Conservation (phyloP, 495 filamentous ascomycete genomes). For the Xylaria telfairii region DNA sequence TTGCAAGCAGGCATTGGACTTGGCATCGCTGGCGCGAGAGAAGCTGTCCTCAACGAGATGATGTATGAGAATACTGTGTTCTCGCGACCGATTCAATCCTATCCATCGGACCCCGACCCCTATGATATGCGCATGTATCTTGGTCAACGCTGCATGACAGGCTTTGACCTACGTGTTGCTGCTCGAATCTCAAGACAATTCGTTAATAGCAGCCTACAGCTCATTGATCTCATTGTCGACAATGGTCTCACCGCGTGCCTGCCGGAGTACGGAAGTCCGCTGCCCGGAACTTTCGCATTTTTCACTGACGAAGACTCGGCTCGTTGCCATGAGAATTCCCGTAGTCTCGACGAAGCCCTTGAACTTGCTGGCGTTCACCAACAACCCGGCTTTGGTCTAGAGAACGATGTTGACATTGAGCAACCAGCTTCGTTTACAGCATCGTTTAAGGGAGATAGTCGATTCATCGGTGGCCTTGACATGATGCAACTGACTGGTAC, state of each 20-base stretch:
- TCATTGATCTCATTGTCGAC: background rate
- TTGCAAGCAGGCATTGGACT: constrained; percentile 25
- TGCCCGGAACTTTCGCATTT: background rate
- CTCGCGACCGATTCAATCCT: background rate
- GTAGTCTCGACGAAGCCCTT: background rate
- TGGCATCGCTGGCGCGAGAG: background rate
- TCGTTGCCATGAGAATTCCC: constrained; percentile 14
- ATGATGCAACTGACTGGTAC: constrained; percentile 18
- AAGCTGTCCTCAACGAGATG: constrained; percentile 23
- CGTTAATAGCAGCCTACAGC: background rate
- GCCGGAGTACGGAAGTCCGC: constrained; percentile 4
- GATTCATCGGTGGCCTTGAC: constrained; percentile 2
- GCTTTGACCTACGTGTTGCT: constrained; percentile 21
- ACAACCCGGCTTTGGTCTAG: background rate
- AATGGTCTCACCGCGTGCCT: constrained; percentile 10
- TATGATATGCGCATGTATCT: constrained; percentile 17
- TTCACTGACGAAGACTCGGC: constrained; percentile 7
- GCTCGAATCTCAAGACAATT: background rate
- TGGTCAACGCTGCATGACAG: background rate
- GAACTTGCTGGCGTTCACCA: background rate
- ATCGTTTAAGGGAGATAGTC: background rate
- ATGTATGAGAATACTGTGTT: constrained; percentile 7
- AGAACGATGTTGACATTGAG: background rate
- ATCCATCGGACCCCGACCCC: background rate
- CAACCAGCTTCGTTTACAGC: background rate